Percentiles rank a stretch among this genome's conserved stretches.
Evolutionary conservation across 1,284 basidiomycete species (phyloP).

Genomic region (Ustilago vetiveriae): DNA sequence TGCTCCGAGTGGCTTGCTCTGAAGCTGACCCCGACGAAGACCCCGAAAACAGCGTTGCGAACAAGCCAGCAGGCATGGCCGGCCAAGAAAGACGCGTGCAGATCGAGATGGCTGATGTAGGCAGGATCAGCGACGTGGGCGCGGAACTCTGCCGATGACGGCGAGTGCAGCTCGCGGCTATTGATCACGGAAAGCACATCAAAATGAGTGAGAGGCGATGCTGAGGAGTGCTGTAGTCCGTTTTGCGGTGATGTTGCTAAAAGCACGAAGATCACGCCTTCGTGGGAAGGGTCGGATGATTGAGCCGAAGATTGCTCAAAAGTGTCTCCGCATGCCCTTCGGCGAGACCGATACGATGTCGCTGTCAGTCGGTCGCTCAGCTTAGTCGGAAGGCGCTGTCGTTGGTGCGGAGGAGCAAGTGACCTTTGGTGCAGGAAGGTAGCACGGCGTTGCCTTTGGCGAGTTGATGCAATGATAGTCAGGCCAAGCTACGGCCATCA

Average conservation of each 20-base stretch:
- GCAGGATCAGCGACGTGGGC: not conserved
- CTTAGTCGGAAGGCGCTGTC: not conserved
- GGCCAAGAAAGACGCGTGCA: not conserved
- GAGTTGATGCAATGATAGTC: too few species aligned
- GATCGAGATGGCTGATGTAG: not conserved
- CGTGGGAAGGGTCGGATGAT: not conserved
- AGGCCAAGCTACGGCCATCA: not conserved
- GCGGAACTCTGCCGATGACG: not conserved
- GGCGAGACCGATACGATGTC: too few species aligned
- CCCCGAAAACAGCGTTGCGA: constrained; percentile 33
- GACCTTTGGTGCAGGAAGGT: too few species aligned
- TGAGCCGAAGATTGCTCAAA: not conserved
- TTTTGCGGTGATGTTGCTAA: too few species aligned
- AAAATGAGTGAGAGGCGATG: too few species aligned
- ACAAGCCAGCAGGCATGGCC: constrained; percentile 28
- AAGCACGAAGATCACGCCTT: not conserved
- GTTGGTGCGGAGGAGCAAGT: not conserved
- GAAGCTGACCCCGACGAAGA: constrained; percentile 4
- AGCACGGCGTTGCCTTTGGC: too few species aligned
- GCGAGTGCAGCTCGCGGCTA: constrained; percentile 6
- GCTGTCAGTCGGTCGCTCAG: too few species aligned
- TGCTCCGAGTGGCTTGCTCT: not conserved
- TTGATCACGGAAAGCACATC: not conserved
- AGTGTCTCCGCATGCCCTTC: not conserved
- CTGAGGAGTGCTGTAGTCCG: too few species aligned